These are phyloP conservation scores for Phytophthora fragariae DNA, from an alignment of 352 stramenopile genomes.

Conservation along the genomic window DNA sequence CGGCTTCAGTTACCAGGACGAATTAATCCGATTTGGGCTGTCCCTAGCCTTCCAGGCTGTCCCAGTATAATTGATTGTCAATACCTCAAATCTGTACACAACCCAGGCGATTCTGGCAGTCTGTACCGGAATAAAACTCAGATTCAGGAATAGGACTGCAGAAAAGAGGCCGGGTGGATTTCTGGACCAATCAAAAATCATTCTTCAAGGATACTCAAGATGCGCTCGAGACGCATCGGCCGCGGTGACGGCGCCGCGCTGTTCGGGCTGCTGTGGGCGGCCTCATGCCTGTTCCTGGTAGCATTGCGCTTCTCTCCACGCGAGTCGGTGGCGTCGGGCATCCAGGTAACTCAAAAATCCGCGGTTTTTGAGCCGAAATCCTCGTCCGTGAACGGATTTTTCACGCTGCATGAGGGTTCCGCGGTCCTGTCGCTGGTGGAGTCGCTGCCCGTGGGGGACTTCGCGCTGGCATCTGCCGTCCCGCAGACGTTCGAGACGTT, in stretches of 20 bases:
- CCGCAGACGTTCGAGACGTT: constrained; percentile 62
- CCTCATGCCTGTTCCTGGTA: constrained; percentile 37
- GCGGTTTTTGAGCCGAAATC: constrained; percentile 33
- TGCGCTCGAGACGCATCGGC: constrained; percentile 18
- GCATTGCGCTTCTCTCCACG: constrained; percentile 28
- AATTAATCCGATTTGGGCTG: too few species aligned
- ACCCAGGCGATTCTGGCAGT: too few species aligned
- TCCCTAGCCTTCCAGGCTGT: too few species aligned
- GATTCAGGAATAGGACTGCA: too few species aligned
- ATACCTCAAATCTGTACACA: too few species aligned
- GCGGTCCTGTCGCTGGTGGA: constrained; percentile 61
- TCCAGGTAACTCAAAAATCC: background rate
- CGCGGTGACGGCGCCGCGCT: constrained; percentile 31
- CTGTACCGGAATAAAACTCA: too few species aligned
- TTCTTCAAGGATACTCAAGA: constrained; percentile 10
- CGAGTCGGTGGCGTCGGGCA: background rate
- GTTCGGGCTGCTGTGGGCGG: constrained; percentile 37
- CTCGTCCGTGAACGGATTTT: constrained; percentile 13
- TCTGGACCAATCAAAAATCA: background rate
- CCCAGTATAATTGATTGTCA: too few species aligned
- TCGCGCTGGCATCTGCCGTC: constrained; percentile 45
- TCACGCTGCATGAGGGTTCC: background rate
- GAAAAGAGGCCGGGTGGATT: too few species aligned
- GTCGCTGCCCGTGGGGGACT: constrained; percentile 73
- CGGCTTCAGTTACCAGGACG: too few species aligned